A percentile compares a stretch with the other conserved stretches of the same genome.
Evolutionary conservation across 1,284 basidiomycete species (phyloP).

Genomic region (Erythrobasidium hasegawianum): DNA sequence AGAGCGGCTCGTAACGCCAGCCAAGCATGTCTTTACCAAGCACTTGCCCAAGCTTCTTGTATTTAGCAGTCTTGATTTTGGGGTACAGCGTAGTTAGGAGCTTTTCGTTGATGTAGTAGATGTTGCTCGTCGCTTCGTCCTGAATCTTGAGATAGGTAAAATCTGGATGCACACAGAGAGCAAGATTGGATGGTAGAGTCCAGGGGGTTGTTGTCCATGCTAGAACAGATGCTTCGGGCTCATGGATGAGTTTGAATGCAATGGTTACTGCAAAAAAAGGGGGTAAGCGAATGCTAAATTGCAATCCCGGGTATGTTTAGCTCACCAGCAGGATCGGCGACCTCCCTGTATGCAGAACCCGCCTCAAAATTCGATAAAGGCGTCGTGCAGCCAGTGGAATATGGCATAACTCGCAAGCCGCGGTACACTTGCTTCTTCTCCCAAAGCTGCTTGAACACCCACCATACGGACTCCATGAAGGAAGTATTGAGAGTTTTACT

Average conservation of each 20-base stretch:
- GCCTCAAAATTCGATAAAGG: conserved; percentile 99
- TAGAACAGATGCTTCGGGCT: conserved; percentile 81
- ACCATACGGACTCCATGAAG: conserved; percentile 99
- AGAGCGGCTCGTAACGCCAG: conserved; percentile 92
- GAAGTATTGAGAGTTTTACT: conserved; percentile 83
- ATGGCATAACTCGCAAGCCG: conserved; percentile 94
- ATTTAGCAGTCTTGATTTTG: conserved; percentile 96
- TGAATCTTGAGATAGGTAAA: conserved; percentile 96
- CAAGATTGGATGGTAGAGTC: conserved; percentile 95
- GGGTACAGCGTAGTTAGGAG: conserved; percentile 90
- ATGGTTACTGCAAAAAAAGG: conserved; percentile 69
- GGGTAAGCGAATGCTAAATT: background rate
- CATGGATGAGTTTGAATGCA: conserved; percentile 86
- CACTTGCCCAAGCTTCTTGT: conserved; percentile 65
- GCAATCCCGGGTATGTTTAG: background rate
- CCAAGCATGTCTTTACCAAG: conserved; percentile 90
- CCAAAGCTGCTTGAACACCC: conserved; percentile 94
- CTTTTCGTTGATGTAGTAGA: conserved; percentile 89
- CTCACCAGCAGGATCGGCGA: conserved; percentile 83
- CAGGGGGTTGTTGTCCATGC: conserved; percentile 99
- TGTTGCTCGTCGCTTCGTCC: conserved; percentile 79
- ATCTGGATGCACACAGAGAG: conserved; percentile 91
- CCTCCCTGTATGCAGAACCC: conserved; percentile 85
- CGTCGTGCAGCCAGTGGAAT: conserved; percentile 93
- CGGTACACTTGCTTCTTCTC: conserved; percentile 92